phyloP scores from a whole-genome alignment of 1,139 yeast genomes.

The Spathaspora jeffriesii region DNA sequence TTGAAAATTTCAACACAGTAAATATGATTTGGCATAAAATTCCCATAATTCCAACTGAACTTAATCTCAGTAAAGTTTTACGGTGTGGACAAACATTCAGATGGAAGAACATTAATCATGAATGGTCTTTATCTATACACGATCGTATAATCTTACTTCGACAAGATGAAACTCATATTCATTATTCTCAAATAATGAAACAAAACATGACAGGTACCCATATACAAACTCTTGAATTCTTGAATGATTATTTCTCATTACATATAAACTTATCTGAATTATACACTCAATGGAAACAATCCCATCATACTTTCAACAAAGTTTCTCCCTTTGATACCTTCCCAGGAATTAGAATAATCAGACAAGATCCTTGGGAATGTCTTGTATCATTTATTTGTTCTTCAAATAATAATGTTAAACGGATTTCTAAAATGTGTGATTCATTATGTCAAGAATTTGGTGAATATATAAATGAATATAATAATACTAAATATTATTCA shows the following conservation, averaged over 20 bases:
- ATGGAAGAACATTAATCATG: slow-evolving; percentile 60
- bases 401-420: slow-evolving; percentile 91
- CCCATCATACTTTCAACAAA: slow-evolving; percentile 49
- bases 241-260: slow-evolving; percentile 72
- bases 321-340: slow-evolving; percentile 42
- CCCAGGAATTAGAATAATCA: slow-evolving; percentile 76
- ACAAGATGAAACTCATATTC: slow-evolving; percentile 40
- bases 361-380: slow-evolving; percentile 98
- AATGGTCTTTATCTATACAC: slow-evolving; percentile 60
- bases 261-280: slow-evolving; percentile 53
- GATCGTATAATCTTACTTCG: slow-evolving; percentile 52
- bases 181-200: slow-evolving; percentile 31
- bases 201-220: slow-evolving; percentile 7
- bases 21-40: slow-evolving; percentile 29
- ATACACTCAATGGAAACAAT: slow-evolving; percentile 60
- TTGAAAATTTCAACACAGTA: not conserved
- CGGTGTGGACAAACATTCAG: slow-evolving; percentile 90
- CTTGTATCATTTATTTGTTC: slow-evolving; percentile 89
- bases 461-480: slow-evolving; percentile 50
- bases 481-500: slow-evolving; percentile 62
- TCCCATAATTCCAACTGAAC: slow-evolving; percentile 40
- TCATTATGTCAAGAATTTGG: slow-evolving; percentile 76
- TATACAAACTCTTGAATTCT: slow-evolving; percentile 34
- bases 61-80: slow-evolving; percentile 66
- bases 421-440: slow-evolving; percentile 94